These are phyloP conservation scores for Kodamaea ohmeri DNA, from an alignment of 1,139 yeast species.

Conservation along the genomic window DNA sequence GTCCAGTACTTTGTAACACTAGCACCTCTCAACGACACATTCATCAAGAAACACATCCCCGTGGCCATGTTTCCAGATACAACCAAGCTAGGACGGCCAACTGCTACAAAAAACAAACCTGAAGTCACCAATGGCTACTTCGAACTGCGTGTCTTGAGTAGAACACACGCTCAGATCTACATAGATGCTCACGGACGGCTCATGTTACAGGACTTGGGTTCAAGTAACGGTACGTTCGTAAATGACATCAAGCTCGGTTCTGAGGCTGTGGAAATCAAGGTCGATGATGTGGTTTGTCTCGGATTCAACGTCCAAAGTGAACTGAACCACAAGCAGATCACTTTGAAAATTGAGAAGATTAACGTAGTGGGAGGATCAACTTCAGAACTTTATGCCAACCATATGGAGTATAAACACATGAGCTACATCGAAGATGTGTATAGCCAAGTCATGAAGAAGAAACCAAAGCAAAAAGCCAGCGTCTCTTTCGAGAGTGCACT, in stretches of 20 bases:
- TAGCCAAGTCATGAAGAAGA: conserved; percentile 15
- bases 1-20: conserved; percentile 60
- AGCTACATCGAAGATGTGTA: conserved; percentile 43
- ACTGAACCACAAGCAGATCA: conserved; percentile 78
- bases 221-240: conserved; percentile 92
- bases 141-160: conserved; percentile 86
- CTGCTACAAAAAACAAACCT: conserved; percentile 70
- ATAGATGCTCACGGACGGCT: conserved; percentile 71
- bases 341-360: conserved; percentile 74
- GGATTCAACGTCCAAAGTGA: conserved; percentile 91
- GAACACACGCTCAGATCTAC: conserved; percentile 91
- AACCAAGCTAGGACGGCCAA: conserved; percentile 83
- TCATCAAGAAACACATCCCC: conserved; percentile 71
- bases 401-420: conserved; percentile 40
- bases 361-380: conserved; percentile 42
- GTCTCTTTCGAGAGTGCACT: conserved; percentile 61
- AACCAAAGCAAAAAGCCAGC: not conserved
- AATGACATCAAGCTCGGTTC: conserved; percentile 69
- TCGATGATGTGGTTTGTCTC: conserved; percentile 78
- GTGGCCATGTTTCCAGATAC: conserved; percentile 84
- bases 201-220: conserved; percentile 79
- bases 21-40: conserved; percentile 75
- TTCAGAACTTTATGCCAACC: conserved; percentile 11
- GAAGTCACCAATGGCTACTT: conserved; percentile 86
- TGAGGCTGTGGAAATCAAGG: conserved; percentile 61